Evolutionary conservation across 306 rosid species (phyloP).

Genomic region (Rosa chinensis): DNA sequence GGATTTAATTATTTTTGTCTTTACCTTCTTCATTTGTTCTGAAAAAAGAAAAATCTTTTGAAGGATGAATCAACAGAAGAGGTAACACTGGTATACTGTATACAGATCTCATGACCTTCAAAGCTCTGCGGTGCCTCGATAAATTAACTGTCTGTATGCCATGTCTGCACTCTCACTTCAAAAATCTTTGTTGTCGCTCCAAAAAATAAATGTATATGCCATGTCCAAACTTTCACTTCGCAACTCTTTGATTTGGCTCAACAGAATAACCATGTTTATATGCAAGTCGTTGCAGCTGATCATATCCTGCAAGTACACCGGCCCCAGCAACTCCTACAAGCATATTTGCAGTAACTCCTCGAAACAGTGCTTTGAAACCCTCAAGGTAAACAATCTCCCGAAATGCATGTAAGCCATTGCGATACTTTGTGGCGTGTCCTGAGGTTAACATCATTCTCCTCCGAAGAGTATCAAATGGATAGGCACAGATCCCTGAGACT

Average conservation of each 20-base stretch:
- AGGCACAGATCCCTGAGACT: slow-evolving; percentile 79
- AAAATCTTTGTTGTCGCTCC: background rate
- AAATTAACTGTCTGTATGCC: background rate
- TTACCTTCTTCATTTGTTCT: background rate
- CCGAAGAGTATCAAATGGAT: slow-evolving; percentile 87
- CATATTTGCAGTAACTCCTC: slow-evolving; percentile 91
- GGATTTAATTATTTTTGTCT: background rate
- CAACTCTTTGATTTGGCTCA: slow-evolving; percentile 41
- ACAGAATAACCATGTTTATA: slow-evolving; percentile 32
- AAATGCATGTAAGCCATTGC: slow-evolving; percentile 65
- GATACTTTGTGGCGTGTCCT: slow-evolving; percentile 73
- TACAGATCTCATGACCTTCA: background rate
- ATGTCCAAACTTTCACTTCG: slow-evolving; percentile 39
- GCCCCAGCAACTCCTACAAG: slow-evolving; percentile 96
- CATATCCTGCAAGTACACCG: slow-evolving; percentile 91
- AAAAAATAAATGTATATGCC: background rate
- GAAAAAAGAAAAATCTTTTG: background rate
- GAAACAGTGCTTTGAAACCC: slow-evolving; percentile 70
- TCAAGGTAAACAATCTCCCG: slow-evolving; percentile 67
- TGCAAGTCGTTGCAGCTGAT: slow-evolving; percentile 69
- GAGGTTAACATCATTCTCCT: slow-evolving; percentile 97
- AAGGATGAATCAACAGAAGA: background rate
- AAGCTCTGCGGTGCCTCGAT: background rate
- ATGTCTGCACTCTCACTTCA: background rate
- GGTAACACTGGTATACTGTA: slow-evolving; percentile 7